phyloP scores from a whole-genome alignment of 2,329 filamentous ascomycete genomes.

The Arthrobotrys sinensis region DNA sequence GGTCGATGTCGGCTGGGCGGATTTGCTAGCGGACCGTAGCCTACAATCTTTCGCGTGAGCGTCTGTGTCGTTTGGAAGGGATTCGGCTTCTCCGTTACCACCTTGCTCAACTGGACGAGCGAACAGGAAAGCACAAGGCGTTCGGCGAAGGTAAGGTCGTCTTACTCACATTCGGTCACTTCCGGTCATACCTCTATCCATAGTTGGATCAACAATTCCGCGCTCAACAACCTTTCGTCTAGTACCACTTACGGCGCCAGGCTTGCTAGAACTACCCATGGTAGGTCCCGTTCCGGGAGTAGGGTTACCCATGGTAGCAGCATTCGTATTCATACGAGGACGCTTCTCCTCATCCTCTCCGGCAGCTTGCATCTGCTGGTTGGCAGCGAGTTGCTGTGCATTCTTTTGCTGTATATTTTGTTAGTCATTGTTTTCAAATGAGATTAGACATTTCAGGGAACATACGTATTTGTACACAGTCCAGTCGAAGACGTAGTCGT shows the following conservation, averaged over 20 bases:
- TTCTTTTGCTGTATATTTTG: conserved; percentile 64
- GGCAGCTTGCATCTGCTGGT: conserved; percentile 62
- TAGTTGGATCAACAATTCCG: conserved; percentile 63
- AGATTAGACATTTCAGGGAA: neutral
- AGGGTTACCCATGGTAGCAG: conserved; percentile 63
- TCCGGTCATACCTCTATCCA: conserved; percentile 64
- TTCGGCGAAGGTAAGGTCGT: conserved; percentile 54
- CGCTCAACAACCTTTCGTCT: conserved; percentile 64
- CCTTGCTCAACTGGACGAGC: conserved; percentile 43
- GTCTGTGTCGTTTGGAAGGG: conserved; percentile 48
- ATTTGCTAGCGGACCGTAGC: conserved; percentile 65
- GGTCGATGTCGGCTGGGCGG: conserved; percentile 61
- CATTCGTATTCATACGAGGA: conserved; percentile 62
- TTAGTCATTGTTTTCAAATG: conserved; percentile 41
- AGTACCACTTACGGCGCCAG: conserved; percentile 62
- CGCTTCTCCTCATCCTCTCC: conserved; percentile 63
- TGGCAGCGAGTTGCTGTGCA: conserved; percentile 63
- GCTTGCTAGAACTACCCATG: conserved; percentile 62
- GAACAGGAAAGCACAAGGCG: conserved; percentile 53
- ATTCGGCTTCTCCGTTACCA: conserved; percentile 57
- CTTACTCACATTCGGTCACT: conserved; percentile 64
- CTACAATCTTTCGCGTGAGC: conserved; percentile 62
- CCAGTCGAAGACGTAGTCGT: conserved; percentile 99
- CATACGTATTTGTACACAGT: conserved; percentile 73
- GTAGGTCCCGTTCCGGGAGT: conserved; percentile 62